phyloP scores from a whole-genome alignment of 768 basidiomycete species.

The Xerocomellus chrysenteron region DNA sequence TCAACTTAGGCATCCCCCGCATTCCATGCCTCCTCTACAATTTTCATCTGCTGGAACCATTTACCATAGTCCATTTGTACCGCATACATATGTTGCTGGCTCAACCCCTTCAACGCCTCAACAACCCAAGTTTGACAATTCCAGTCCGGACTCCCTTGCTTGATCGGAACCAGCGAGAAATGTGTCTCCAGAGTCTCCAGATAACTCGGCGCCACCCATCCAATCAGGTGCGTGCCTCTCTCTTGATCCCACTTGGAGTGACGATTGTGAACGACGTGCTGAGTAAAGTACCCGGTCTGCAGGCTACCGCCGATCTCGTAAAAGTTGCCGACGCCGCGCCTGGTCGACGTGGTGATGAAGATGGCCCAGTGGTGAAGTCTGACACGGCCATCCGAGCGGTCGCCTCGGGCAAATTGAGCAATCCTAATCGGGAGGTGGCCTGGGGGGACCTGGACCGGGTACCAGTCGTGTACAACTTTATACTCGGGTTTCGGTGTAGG shows the following conservation, averaged over 20 bases:
- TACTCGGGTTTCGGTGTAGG: conserved; percentile 4
- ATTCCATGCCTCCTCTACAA: background rate
- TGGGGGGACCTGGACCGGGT: background rate
- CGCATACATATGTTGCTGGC: conserved; percentile 1
- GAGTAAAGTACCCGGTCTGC: background rate
- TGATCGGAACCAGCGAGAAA: conserved; percentile 2
- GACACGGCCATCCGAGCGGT: background rate
- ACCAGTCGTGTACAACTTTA: conserved; percentile 1
- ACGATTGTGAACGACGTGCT: background rate
- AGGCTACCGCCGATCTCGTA: conserved; percentile 5
- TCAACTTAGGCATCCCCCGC: too few species aligned
- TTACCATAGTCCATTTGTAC: conserved; percentile 6
- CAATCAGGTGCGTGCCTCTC: background rate
- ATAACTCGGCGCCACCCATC: conserved; percentile 1
- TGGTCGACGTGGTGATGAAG: conserved; percentile 3
- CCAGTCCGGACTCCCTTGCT: conserved; percentile 1
- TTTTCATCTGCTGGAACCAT: conserved; percentile 4
- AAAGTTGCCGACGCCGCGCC: conserved; percentile 6
- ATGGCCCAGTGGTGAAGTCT: conserved; percentile 7
- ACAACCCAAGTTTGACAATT: conserved; percentile 11
- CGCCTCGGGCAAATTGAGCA: conserved; percentile 1
- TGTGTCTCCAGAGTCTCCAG: conserved; percentile 1
- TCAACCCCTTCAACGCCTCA: conserved; percentile 6
- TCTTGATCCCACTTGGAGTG: background rate
- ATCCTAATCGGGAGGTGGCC: conserved; percentile 5